phyloP scores from a whole-genome alignment of 2,329 filamentous ascomycete genomes.

The Diaporthe sp. region DNA sequence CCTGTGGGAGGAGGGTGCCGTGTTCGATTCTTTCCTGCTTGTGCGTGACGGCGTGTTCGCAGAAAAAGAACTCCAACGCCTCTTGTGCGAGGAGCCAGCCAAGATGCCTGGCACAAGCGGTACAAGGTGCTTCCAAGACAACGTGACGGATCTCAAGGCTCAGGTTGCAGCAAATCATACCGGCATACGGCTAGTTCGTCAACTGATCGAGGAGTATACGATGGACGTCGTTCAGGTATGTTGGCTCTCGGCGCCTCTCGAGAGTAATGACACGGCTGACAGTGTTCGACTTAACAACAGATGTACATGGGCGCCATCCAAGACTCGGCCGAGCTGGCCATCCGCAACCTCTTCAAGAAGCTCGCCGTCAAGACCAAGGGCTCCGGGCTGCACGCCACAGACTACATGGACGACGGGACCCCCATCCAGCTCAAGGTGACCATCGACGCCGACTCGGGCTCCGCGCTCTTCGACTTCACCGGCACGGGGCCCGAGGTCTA shows the following conservation, averaged over 20 bases:
- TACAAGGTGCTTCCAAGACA: constrained; percentile 55
- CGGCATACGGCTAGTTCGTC: constrained; percentile 52
- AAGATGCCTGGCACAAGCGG: constrained; percentile 51
- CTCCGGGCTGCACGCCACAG: constrained; percentile 46
- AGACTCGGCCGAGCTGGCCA: constrained; percentile 55
- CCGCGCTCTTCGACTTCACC: constrained; percentile 51
- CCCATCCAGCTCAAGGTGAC: constrained; percentile 49
- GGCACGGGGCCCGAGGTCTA: constrained; percentile 52
- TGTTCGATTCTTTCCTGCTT: constrained; percentile 54
- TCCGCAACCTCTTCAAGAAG: constrained; percentile 49
- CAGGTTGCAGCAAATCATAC: constrained; percentile 58
- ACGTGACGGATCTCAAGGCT: constrained; percentile 60
- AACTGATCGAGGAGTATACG: constrained; percentile 52
- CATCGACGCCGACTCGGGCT: constrained; percentile 47
- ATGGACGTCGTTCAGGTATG: constrained; percentile 49
- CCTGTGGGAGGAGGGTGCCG: constrained; percentile 60
- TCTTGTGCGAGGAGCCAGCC: constrained; percentile 30
- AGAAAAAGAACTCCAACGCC: constrained; percentile 47
- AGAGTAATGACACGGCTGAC: too few relatives aligned
- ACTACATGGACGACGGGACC: constrained; percentile 55
- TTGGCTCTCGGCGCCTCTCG: too few relatives aligned
- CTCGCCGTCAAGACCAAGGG: constrained; percentile 61
- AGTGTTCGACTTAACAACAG: not conserved
- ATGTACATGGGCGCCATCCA: constrained; percentile 58
- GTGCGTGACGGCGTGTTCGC: constrained; percentile 53